A percentile compares a stretch with the other conserved stretches of the same genome.
Conservation (phyloP, 2,329 filamentous ascomycete species). For the Colletotrichum tofieldiae region DNA sequence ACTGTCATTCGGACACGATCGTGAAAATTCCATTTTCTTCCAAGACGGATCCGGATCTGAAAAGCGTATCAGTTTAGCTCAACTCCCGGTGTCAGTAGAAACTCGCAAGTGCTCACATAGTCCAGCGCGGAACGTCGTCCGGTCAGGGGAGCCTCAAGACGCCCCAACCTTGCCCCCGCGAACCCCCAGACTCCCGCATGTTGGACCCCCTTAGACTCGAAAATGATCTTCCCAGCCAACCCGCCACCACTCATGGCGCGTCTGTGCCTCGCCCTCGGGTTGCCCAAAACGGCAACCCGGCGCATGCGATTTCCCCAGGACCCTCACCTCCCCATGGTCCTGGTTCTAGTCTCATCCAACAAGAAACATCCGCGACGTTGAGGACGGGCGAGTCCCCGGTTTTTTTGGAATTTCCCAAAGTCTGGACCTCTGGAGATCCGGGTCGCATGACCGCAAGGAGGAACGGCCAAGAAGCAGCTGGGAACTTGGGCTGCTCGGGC, state of each 20-base stretch:
- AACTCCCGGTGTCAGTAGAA: slow-evolving; percentile 2
- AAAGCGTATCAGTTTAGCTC: slow-evolving; percentile 8
- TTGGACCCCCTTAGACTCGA: slow-evolving; percentile 4
- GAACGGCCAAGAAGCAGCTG: slow-evolving; percentile 11
- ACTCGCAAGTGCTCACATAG: slow-evolving; percentile 6
- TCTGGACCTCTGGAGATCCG: slow-evolving; percentile 6
- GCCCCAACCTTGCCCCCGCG: slow-evolving; percentile 21
- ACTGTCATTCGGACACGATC: not conserved
- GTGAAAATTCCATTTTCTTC: not conserved
- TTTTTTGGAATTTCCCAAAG: slow-evolving; percentile 7
- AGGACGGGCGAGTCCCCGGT: slow-evolving; percentile 9
- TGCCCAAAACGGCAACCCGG: slow-evolving; percentile 33
- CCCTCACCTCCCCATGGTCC: slow-evolving; percentile 15
- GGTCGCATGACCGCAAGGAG: slow-evolving; percentile 10
- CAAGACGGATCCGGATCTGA: not conserved
- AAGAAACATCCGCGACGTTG: slow-evolving; percentile 20
- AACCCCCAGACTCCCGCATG: slow-evolving; percentile 27
- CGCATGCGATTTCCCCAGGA: slow-evolving; percentile 23
- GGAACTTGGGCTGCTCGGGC: slow-evolving; percentile 1
- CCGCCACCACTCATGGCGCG: slow-evolving; percentile 1
- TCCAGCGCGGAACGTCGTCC: not conserved
- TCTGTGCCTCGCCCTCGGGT: slow-evolving; percentile 25
- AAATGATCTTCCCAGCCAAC: slow-evolving; percentile 15
- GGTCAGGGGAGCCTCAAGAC: slow-evolving; percentile 11
- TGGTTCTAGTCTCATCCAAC: slow-evolving; percentile 20